Percentiles rank a stretch among this genome's conserved stretches.
These are phyloP conservation scores for Macrotyloma uniflorum DNA, from an alignment of 306 rosid genomes.

Conservation along the genomic window DNA sequence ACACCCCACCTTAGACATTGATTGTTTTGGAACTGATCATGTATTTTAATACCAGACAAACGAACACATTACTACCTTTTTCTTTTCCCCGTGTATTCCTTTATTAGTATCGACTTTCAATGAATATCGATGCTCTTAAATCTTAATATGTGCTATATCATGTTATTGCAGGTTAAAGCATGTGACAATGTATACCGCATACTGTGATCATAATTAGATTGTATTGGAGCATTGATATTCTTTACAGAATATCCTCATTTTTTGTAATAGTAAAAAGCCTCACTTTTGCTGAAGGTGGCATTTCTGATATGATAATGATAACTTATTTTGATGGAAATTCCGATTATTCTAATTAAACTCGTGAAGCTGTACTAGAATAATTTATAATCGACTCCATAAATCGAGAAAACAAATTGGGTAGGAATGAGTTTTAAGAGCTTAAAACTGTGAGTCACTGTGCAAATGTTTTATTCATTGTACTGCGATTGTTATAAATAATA, in stretches of 20 bases:
- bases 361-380: constrained; percentile 17
- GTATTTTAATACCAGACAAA: background rate
- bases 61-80: background rate
- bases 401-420: background rate
- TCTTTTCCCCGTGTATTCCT: constrained; percentile 8
- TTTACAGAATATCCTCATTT: constrained; percentile 24
- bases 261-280: background rate
- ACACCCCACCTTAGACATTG: background rate
- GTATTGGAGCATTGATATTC: constrained; percentile 1
- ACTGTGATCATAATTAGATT: constrained; percentile 37
- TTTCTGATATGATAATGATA: constrained; percentile 24
- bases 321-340: constrained; percentile 17
- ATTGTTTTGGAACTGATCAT: constrained; percentile 17
- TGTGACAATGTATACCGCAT: constrained; percentile 32
- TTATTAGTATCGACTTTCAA: background rate
- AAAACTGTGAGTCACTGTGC: background rate
- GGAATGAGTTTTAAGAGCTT: constrained; percentile 4
- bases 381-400: constrained; percentile 13
- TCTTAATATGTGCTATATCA: constrained; percentile 15
- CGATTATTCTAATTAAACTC: constrained; percentile 16
- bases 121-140: background rate
- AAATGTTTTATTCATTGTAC: background rate
- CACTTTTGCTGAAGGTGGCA: constrained; percentile 20
- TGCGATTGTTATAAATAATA: background rate
- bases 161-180: constrained; percentile 42